Base-by-base conservation (phyloP, 2,329 filamentous ascomycete species). In the Epichloe aotearoae region DNA sequence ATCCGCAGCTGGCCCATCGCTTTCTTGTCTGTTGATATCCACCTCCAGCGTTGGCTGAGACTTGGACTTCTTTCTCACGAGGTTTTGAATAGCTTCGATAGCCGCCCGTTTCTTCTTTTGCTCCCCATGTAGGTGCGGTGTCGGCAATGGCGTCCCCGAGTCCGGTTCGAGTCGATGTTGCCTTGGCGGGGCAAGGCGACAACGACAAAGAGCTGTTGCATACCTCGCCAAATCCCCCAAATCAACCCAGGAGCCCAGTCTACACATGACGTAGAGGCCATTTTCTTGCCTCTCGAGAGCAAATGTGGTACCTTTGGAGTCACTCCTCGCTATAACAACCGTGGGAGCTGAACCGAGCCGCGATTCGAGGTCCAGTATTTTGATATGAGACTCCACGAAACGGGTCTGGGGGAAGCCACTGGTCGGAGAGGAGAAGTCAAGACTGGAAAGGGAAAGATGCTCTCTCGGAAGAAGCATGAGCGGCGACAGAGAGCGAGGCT, bases 251-350 rank as follows among this genome's bases (percentile, higher is more conserved):
- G 70, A 65, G 2, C 79, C 83, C 42, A 93, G 69, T 58, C 77
- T 82, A 64, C 83, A 89, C 26, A 88, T 62, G 11, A 79, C 77
- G 62, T 86, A 90, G 3, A 84, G 69, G 1, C 75, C 75, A 45
- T 69, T 65, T 15, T 73, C 69, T 37, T 86, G 79, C 23, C 79
- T 74, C 67, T 90, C 86, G n/a, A 87, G 67, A 12, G 75, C 82
- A 61, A 80, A 84, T 0, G 78, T 55, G 37, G 69, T 70, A 51
- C 72, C 70, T 53, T 72, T 74, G 26, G 73, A 68, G 42, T 83
- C 77, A 43, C 77, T 72, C 52, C 78, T 72, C 30, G 80, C 82
- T 52, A 88, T 70, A 10, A 88, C 72, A 15, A 86, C 68, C 52
- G 74, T 75, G 14, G 75, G 70, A 11, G 67, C 65, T 19, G 69